A percentile compares a stretch with the other conserved stretches of the same genome.
phyloP scores from a whole-genome alignment of 306 rosid genomes.

The Bauhinia variegata region DNA sequence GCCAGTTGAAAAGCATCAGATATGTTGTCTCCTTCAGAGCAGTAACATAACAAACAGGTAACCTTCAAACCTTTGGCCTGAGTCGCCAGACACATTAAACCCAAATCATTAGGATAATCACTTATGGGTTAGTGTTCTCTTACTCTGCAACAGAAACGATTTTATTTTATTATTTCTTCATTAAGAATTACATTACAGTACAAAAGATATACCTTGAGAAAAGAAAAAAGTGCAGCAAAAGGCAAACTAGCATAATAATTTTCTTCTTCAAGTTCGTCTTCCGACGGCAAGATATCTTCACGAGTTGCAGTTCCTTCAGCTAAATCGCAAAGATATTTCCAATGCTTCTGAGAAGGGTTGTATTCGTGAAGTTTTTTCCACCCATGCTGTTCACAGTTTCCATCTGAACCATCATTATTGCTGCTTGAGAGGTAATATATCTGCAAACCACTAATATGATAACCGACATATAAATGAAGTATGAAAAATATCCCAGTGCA shows the following conservation, averaged over 20 bases:
- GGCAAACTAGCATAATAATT: slow-evolving; percentile 92
- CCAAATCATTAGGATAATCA: slow-evolving; percentile 25
- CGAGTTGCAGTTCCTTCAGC: slow-evolving; percentile 60
- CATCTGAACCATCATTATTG: slow-evolving; percentile 73
- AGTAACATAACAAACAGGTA: slow-evolving; percentile 85
- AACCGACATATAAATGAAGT: slow-evolving; percentile 41
- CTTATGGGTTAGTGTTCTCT: background rate
- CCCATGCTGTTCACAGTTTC: slow-evolving; percentile 71
- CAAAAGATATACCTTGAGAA: slow-evolving; percentile 69
- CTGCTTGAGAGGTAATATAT: slow-evolving; percentile 77
- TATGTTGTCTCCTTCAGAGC: slow-evolving; percentile 95
- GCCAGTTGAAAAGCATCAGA: slow-evolving; percentile 83
- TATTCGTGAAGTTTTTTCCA: slow-evolving; percentile 84
- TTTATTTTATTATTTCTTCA: too few relatives aligned
- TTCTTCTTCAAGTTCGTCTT: slow-evolving; percentile 77
- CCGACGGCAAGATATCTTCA: slow-evolving; percentile 53
- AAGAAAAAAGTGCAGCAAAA: slow-evolving; percentile 81
- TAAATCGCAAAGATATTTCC: slow-evolving; percentile 72
- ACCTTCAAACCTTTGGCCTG: slow-evolving; percentile 94
- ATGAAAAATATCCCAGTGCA: slow-evolving; percentile 16
- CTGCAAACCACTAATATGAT: slow-evolving; percentile 72
- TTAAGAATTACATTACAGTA: background rate
- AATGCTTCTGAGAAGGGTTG: slow-evolving; percentile 66
- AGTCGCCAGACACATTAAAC: slow-evolving; percentile 41
- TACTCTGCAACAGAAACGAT: too few relatives aligned